phyloP scores from a whole-genome alignment of 2,329 filamentous ascomycete species.

The Pseudogymnoascus sp. region DNA sequence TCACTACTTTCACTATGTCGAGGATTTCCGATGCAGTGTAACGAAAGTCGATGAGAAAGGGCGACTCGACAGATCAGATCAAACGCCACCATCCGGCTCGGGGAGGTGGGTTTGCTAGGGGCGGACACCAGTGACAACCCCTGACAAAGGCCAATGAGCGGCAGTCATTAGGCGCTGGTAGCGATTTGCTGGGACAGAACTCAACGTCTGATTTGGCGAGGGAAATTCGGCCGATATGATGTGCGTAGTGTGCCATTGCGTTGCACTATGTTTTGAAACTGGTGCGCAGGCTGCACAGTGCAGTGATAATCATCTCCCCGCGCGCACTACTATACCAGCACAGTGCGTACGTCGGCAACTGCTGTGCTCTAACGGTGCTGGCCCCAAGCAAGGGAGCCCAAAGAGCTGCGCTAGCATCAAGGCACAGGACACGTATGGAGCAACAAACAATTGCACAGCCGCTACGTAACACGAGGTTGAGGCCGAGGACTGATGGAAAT shows the following conservation, averaged over 20 bases:
- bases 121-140: slow-evolving; percentile 1
- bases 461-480: not conserved
- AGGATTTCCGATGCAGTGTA: slow-evolving; percentile 6
- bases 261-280: not conserved
- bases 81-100: not conserved
- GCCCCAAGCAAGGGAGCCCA: not conserved
- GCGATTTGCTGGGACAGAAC: not conserved
- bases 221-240: slow-evolving; percentile 2
- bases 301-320: not conserved
- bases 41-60: not conserved
- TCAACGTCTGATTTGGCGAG: not conserved
- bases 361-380: not conserved
- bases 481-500: not conserved
- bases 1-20: not conserved
- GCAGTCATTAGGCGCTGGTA: slow-evolving; percentile 4
- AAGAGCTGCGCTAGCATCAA: not conserved
- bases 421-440: not conserved
- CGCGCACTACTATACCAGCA: not conserved
- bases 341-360: not conserved
- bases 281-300: not conserved
- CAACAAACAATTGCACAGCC: not conserved
- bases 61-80: slow-evolving; percentile 5
- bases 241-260: not conserved
- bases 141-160: not conserved
- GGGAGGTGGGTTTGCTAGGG: not conserved